phyloP scores from a whole-genome alignment of 768 basidiomycete species.

The Kwoniella mangroviensis region DNA sequence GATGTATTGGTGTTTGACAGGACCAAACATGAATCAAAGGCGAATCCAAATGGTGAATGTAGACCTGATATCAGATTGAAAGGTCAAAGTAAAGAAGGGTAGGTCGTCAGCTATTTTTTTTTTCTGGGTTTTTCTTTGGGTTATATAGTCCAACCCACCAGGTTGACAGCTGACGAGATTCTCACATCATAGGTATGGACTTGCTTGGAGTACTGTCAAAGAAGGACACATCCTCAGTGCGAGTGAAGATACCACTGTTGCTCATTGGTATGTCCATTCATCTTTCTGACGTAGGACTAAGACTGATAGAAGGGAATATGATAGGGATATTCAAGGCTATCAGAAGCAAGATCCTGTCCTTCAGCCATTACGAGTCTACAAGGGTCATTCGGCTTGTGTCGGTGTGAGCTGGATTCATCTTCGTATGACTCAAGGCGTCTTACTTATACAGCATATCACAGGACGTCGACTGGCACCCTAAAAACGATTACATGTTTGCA shows the following conservation, averaged over 20 bases:
- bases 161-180: not conserved
- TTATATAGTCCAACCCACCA: too few species aligned
- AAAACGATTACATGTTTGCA: conserved; percentile 79
- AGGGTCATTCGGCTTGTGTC: conserved; percentile 88
- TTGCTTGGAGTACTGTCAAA: conserved; percentile 88
- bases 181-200: conserved; percentile 70
- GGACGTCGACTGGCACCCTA: conserved; percentile 97
- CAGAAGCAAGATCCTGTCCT: conserved; percentile 73
- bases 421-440: not conserved
- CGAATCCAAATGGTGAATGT: conserved; percentile 79
- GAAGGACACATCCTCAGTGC: conserved; percentile 84
- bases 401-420: conserved; percentile 67
- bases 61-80: conserved; percentile 88
- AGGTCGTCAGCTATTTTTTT: conserved; percentile 5
- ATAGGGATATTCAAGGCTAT: conserved; percentile 90
- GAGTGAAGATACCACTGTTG: conserved; percentile 94
- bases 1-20: conserved; percentile 95
- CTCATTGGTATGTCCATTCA: conserved; percentile 72
- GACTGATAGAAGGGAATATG: not conserved
- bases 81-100: conserved; percentile 94
- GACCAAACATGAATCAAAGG: conserved; percentile 94
- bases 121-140: too few species aligned
- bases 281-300: not conserved
- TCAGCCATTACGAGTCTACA: conserved; percentile 82
- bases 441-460: conserved; percentile 53